A percentile compares a stretch with the other conserved stretches of the same genome.
phyloP scores from a whole-genome alignment of 1,284 basidiomycete genomes.

The Trichosporon faecale region DNA sequence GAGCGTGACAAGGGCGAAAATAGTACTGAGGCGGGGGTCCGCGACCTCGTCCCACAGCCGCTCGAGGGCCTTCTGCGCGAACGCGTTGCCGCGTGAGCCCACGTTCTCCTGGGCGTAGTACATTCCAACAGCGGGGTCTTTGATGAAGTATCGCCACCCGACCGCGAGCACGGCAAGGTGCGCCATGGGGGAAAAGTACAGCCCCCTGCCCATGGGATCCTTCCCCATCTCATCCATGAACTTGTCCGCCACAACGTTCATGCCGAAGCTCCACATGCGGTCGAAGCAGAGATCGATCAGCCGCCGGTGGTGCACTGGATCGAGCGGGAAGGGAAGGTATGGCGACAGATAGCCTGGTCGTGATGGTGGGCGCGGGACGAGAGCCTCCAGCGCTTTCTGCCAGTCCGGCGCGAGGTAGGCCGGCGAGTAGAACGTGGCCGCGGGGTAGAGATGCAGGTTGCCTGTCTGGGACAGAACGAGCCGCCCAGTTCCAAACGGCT shows the following conservation, averaged over 20 bases:
- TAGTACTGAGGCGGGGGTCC: conserved; percentile 24
- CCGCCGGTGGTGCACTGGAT: conserved; percentile 21
- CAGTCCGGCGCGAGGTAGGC: conserved; percentile 28
- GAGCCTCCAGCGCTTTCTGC: conserved; percentile 23
- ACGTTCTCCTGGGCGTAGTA: conserved; percentile 20
- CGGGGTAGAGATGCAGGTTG: conserved; percentile 29
- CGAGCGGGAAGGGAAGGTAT: conserved; percentile 30
- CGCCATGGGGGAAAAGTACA: conserved; percentile 28
- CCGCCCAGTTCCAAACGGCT: conserved; percentile 27
- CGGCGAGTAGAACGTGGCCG: conserved; percentile 31
- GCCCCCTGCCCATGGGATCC: conserved; percentile 20
- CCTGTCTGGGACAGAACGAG: conserved; percentile 26
- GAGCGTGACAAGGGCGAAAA: conserved; percentile 21
- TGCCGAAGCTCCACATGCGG: conserved; percentile 24
- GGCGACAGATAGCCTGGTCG: conserved; percentile 28
- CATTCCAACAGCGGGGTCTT: conserved; percentile 18
- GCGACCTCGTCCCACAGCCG: conserved; percentile 23
- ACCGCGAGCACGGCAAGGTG: conserved; percentile 26
- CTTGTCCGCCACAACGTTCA: conserved; percentile 25
- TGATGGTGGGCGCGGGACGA: conserved; percentile 1
- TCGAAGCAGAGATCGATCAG: conserved; percentile 27
- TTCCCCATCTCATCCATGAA: conserved; percentile 26
- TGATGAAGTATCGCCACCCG: conserved; percentile 27
- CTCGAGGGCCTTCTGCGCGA: conserved; percentile 19
- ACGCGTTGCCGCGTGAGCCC: conserved; percentile 21